Base-by-base conservation (phyloP, 208 protist genomes). In the Leishmania gerbilli region DNA sequence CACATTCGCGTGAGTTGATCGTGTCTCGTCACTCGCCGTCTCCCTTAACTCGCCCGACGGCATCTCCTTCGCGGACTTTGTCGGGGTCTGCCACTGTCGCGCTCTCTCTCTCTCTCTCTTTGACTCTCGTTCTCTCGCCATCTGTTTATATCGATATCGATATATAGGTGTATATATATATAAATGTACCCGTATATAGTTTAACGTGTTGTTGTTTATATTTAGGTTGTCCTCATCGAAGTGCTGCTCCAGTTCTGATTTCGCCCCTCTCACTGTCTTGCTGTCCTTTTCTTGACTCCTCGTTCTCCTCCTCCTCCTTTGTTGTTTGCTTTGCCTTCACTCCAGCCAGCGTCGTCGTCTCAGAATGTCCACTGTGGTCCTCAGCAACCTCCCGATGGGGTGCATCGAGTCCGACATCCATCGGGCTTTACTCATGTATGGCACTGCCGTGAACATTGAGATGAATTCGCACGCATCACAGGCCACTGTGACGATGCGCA, bases 401-500 rank as follows among this genome's bases (percentile, higher is more conserved):
- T 96, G 92, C 84, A 79, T 89, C 67, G 92, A 97, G 77, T 85
- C 87, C 21, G 92, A 96, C 55, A 90, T 97, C 60, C 89, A 89
- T 60, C 92, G 92, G 45, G 92, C 90, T 0, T 83, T 97, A n/a
- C 88, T 94, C 45, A 88, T 90, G 58, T 97, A 95, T 79, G 94
- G 94, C 69, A 95, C 85, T 0, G 90, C 91, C 3, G 78, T 93
- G 3, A 83, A 86, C 53, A 88, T 93, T 21, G 80, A 88, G 31
- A 84, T 96, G 83, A 74, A 90, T 77, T 81, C 69, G 19, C 79
- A 89, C 27, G 71, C 81, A 76, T 69, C 85, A 68, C 88, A 92
- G 79, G 94, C 94, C n/a, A 85, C 87, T 42, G 92, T 97, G 34
- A 94, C 88, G 37, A 96, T 97, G 92, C 90, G 90, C 58, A 95